These are phyloP conservation scores for Amanita subjunquillea DNA, from an alignment of 768 basidiomycete species.

Conservation along the genomic window DNA sequence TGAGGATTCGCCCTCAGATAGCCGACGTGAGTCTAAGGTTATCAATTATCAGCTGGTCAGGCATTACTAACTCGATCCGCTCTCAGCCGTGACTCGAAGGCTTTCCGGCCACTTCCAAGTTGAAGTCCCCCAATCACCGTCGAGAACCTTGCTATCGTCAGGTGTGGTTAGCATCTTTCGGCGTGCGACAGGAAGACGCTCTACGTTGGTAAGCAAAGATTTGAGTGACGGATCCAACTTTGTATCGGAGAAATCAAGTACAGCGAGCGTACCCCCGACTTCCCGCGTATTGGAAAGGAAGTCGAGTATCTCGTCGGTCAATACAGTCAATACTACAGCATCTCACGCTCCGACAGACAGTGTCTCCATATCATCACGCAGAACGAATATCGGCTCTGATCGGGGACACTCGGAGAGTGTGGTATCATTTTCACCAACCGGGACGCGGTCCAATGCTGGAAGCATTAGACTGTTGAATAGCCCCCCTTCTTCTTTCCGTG, in stretches of 20 bases:
- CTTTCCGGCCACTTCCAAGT: conserved; percentile 28
- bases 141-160: conserved; percentile 42
- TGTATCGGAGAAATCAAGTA: conserved; percentile 25
- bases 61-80: background rate
- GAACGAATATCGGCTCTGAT: conserved; percentile 18
- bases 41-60: background rate
- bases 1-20: conserved; percentile 19
- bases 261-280: conserved; percentile 28
- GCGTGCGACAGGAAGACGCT: conserved; percentile 32
- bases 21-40: background rate
- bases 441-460: conserved; percentile 32
- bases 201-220: conserved; percentile 26
- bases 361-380: conserved; percentile 34
- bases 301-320: conserved; percentile 38
- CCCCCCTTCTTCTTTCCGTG: conserved; percentile 53
- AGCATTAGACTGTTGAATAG: conserved; percentile 36
- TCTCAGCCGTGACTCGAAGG: conserved; percentile 23
- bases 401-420: conserved; percentile 18
- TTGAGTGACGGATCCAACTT: conserved; percentile 39
- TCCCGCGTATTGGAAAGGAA: conserved; percentile 34
- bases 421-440: conserved; percentile 18
- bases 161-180: conserved; percentile 41
- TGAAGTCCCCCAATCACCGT: conserved; percentile 36
- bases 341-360: conserved; percentile 27
- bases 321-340: conserved; percentile 32